Conservation (phyloP, 768 basidiomycete species). For the Pleurotus giganteus region DNA sequence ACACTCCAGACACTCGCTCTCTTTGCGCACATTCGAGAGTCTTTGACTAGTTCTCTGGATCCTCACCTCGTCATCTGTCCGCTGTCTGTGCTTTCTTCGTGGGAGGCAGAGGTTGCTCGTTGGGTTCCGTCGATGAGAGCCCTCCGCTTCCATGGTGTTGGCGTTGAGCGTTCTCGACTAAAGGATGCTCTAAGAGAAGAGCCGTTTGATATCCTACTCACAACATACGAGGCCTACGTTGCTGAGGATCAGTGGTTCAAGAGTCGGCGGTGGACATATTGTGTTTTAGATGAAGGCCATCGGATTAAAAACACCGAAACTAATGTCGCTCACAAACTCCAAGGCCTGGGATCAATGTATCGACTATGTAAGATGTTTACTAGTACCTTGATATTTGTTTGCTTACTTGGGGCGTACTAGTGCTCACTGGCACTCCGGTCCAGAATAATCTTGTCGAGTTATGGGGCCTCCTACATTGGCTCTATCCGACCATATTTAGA, state of each 20-base stretch:
- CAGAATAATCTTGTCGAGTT: conserved; percentile 65
- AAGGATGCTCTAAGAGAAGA: conserved; percentile 42
- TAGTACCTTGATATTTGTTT: background rate
- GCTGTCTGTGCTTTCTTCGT: conserved; percentile 61
- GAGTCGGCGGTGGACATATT: conserved; percentile 52
- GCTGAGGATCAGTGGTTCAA: conserved; percentile 63
- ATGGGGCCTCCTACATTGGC: conserved; percentile 54
- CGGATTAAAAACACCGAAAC: conserved; percentile 70
- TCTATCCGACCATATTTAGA: conserved; percentile 55
- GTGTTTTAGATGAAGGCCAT: conserved; percentile 68
- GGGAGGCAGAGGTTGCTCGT: conserved; percentile 53
- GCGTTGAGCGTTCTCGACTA: conserved; percentile 52
- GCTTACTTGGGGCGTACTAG: conserved; percentile 23
- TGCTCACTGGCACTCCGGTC: conserved; percentile 73
- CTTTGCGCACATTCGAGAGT: conserved; percentile 66
- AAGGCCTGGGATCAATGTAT: conserved; percentile 54
- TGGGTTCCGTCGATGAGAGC: conserved; percentile 52
- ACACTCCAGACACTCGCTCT: conserved; percentile 66
- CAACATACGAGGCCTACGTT: conserved; percentile 67
- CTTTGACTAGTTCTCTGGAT: conserved; percentile 38
- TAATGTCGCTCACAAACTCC: conserved; percentile 48
- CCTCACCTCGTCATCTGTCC: conserved; percentile 77
- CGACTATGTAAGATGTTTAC: conserved; percentile 42
- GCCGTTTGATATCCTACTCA: conserved; percentile 53
- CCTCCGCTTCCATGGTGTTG: conserved; percentile 62